Conservation (phyloP, 352 stramenopile genomes). For the Blastocystis sp. region DNA sequence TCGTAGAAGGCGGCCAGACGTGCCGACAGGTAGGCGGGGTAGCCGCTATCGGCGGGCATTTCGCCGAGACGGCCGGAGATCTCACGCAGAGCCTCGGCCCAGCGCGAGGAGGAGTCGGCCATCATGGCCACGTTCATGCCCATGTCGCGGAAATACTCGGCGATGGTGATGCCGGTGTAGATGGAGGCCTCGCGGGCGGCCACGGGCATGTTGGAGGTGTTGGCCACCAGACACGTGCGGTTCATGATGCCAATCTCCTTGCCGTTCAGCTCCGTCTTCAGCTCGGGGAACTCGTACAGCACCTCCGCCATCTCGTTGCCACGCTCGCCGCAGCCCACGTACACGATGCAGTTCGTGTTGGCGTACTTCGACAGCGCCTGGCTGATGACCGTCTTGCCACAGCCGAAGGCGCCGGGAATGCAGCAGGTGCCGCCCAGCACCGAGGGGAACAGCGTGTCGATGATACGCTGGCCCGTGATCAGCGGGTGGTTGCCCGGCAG, state of each 20-base stretch:
- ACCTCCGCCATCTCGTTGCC: slow-evolving; percentile 97
- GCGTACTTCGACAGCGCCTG: slow-evolving; percentile 98
- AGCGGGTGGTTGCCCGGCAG: slow-evolving; percentile 88
- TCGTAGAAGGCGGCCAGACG: slow-evolving; percentile 99
- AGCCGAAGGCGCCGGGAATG: slow-evolving; percentile 86
- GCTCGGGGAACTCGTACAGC: slow-evolving; percentile 59
- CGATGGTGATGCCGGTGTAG: slow-evolving; percentile 95
- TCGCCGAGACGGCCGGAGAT: slow-evolving; percentile 97
- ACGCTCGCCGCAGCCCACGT: slow-evolving; percentile 95
- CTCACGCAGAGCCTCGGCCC: slow-evolving; percentile 96
- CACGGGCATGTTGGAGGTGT: slow-evolving; percentile 99
- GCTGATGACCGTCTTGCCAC: slow-evolving; percentile 74
- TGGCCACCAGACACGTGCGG: slow-evolving; percentile 93
- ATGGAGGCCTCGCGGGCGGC: slow-evolving; percentile 96
- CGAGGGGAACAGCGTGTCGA: slow-evolving; percentile 95
- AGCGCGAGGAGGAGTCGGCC: slow-evolving; percentile 97
- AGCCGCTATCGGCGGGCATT: slow-evolving; percentile 94
- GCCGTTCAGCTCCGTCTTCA: slow-evolving; percentile 84
- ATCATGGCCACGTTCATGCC: slow-evolving; percentile 99
- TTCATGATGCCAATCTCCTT: slow-evolving; percentile 98
- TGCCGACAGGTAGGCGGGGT: slow-evolving; percentile 92
- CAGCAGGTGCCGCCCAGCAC: slow-evolving; percentile 94
- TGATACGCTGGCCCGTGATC: slow-evolving; percentile 93
- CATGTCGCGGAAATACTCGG: slow-evolving; percentile 96
- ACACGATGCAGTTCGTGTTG: slow-evolving; percentile 95